A percentile compares a stretch with the other conserved stretches of the same genome.
These are phyloP conservation scores for Ophiosphaerella herpotricha DNA, from an alignment of 2,329 filamentous ascomycete genomes.

Conservation along the genomic window DNA sequence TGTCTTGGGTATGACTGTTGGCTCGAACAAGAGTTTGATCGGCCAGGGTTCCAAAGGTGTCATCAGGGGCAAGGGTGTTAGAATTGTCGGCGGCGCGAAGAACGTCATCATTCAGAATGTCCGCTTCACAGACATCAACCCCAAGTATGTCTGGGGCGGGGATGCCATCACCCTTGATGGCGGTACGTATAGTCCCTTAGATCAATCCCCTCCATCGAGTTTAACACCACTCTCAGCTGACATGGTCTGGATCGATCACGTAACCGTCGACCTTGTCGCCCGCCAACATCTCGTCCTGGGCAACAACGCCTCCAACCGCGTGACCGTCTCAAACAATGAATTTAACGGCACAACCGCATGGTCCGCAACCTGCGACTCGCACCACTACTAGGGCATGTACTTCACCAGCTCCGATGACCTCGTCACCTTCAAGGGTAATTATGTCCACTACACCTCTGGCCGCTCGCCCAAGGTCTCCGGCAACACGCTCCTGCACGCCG, in stretches of 20 bases:
- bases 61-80: slow-evolving; percentile 63
- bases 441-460: slow-evolving; percentile 63
- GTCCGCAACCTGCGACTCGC: slow-evolving; percentile 62
- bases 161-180: slow-evolving; percentile 42
- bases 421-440: slow-evolving; percentile 65
- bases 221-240: slow-evolving; percentile 10
- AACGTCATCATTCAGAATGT: slow-evolving; percentile 59
- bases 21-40: slow-evolving; percentile 63
- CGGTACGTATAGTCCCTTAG: slow-evolving; percentile 21
- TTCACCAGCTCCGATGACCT: slow-evolving; percentile 61
- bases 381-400: slow-evolving; percentile 65
- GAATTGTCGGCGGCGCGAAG: slow-evolving; percentile 45
- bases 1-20: slow-evolving; percentile 56
- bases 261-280: slow-evolving; percentile 60
- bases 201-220: neutral
- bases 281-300: slow-evolving; percentile 66
- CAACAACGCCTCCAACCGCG: slow-evolving; percentile 57
- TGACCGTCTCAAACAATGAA: slow-evolving; percentile 65
- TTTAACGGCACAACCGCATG: slow-evolving; percentile 61
- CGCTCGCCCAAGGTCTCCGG: slow-evolving; percentile 61
- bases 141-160: slow-evolving; percentile 43
- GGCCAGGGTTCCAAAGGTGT: slow-evolving; percentile 59
- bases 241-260: slow-evolving; percentile 34
- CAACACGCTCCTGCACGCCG: slow-evolving; percentile 63
- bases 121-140: slow-evolving; percentile 51